Evolutionary conservation across 2,329 filamentous ascomycete genomes (phyloP), one percentile per base, ranked within the genome.

Genomic region (Furcasterigmium furcatum): DNA sequence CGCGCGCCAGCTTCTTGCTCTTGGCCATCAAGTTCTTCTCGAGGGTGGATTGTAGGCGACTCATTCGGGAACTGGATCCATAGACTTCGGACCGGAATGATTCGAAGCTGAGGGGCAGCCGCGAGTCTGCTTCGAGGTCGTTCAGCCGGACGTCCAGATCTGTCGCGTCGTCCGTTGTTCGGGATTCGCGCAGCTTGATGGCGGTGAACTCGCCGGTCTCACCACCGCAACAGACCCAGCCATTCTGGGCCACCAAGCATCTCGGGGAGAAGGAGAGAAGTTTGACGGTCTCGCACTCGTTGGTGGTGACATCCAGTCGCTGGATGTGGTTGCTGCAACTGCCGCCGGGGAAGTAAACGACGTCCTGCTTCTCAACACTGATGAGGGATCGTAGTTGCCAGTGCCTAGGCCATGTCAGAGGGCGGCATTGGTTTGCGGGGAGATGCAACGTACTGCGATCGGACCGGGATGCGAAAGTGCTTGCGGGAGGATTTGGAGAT

Each of bases 321-420:
- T 86, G 85, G 43, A 90, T 68, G 48, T 79, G 71, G 41, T 73
- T 70, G 54, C 85, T 80, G 50, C 90, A 82, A 57, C 76, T 71
- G 46, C 87, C 86, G 54, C 84, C 84, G 29, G 91, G 91, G 58
- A 95, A 95, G 72, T 95, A 96, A 53, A 97, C 77, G 55, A 85
- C 71, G 64, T 91, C 81, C 36, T 82, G 76, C 58, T 88, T 82
- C 54, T 89, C 84, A 21, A 85, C 86, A 64, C 88, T 92, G 61
- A 97, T 87, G 55, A 95, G 84, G 55, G 95, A 92, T 45, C 92
- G 88, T 38, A 99, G 76, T 69, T 94, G 88, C 84, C 87, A 91
- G 68, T 94, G 88, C 54, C 87, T 91, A 58, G 32, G 22, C 10
- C 29, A 19, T n/a, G 38, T 51, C 36, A 51, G 49, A 18, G 34